phyloP scores from a whole-genome alignment of 768 basidiomycete genomes.

The Leucocoprinus birnbaumii region DNA sequence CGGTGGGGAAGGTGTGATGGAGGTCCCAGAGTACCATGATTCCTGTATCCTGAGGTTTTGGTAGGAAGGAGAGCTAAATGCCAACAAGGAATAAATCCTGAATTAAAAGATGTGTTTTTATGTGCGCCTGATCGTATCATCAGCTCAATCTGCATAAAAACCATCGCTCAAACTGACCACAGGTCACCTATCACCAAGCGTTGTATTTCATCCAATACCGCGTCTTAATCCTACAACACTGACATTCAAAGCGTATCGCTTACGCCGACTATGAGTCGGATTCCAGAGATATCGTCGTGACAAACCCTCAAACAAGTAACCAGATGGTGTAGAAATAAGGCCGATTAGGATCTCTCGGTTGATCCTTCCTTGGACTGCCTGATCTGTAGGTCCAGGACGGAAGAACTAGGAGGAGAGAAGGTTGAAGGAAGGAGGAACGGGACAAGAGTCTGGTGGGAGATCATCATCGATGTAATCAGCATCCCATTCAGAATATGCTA shows the following conservation, averaged over 20 bases:
- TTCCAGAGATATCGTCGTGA: not conserved
- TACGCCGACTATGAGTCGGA: not conserved
- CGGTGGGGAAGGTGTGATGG: conserved; percentile 26
- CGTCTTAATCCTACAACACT: not conserved
- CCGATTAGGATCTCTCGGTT: not conserved
- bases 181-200: not conserved
- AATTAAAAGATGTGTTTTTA: not conserved
- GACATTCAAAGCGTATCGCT: conserved; percentile 1
- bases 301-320: not conserved
- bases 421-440: not conserved
- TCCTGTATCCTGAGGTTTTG: not conserved
- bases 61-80: not conserved
- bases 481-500: not conserved
- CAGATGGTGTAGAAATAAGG: not conserved
- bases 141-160: not conserved
- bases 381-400: not conserved
- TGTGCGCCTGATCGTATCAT: not conserved
- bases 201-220: not conserved
- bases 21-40: conserved; percentile 10
- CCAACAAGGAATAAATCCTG: not conserved
- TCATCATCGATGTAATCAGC: conserved; percentile 14
- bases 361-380: not conserved
- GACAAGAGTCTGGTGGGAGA: conserved; percentile 3
- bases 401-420: not conserved
- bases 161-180: not conserved